Conservation (phyloP, 805 yeast species). For the Tetrapisispora nanseiensis region DNA sequence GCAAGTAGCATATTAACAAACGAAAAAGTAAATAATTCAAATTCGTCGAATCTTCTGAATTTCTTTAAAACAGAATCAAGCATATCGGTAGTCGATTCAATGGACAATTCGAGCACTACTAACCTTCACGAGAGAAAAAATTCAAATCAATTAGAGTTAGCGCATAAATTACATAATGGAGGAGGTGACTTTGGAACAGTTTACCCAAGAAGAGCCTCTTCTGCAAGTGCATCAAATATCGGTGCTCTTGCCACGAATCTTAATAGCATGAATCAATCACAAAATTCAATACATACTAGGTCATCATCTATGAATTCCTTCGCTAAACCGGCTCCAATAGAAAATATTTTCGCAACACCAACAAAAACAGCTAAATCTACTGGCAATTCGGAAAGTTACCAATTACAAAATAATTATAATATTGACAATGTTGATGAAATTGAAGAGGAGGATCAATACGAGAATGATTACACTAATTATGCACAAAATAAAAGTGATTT, state of each 20-base stretch:
- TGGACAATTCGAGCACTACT: not conserved
- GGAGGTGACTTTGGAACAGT: constrained; percentile 23
- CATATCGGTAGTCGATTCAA: not conserved
- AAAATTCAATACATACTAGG: constrained; percentile 18
- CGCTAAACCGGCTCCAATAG: constrained; percentile 15
- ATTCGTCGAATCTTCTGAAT: not conserved
- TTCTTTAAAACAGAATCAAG: not conserved
- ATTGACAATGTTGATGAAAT: constrained; percentile 26
- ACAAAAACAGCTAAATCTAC: constrained; percentile 5
- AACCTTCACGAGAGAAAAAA: not conserved
- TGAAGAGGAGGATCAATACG: constrained; percentile 37
- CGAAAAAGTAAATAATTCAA: not conserved
- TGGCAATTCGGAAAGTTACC: constrained; percentile 6
- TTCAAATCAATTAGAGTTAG: constrained; percentile 13
- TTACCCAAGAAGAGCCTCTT: constrained; percentile 20
- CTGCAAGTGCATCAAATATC: not conserved
- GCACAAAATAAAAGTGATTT: constrained; percentile 34
- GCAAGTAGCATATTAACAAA: not conserved
- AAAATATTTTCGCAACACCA: constrained; percentile 19
- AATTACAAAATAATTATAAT: constrained; percentile 10
- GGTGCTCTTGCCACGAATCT: not conserved
- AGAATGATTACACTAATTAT: constrained; percentile 39
- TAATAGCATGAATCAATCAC: not conserved
- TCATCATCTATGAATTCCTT: constrained; percentile 21
- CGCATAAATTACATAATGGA: constrained; percentile 12